These are phyloP conservation scores for Excoecaria cochinchinensis DNA, from an alignment of 345 rosid species.

Conservation along the genomic window DNA sequence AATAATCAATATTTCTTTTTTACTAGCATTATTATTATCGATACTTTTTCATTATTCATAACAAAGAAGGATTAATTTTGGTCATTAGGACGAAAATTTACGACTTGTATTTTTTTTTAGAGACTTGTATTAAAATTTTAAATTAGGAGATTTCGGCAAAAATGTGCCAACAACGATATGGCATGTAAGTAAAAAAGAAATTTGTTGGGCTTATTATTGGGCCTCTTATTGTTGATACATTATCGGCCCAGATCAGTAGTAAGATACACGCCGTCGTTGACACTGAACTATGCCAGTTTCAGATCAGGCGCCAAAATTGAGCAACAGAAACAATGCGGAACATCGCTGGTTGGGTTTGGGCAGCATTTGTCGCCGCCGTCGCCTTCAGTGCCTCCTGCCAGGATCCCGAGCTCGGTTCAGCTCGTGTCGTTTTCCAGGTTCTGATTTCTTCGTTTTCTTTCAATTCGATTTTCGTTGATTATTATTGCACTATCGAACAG, in stretches of 20 bases:
- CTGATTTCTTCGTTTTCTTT: constrained; percentile 1
- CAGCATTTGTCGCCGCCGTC: constrained; percentile 30
- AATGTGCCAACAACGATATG: too few relatives aligned
- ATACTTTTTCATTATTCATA: too few relatives aligned
- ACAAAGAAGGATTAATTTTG: too few relatives aligned
- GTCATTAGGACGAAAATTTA: too few relatives aligned
- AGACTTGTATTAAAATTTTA: too few relatives aligned
- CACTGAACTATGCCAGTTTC: neutral
- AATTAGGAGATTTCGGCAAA: too few relatives aligned
- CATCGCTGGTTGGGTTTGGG: constrained; percentile 21
- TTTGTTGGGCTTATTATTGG: neutral
- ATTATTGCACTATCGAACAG: neutral
- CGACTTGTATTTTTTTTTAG: too few relatives aligned
- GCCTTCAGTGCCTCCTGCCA: constrained; percentile 34
- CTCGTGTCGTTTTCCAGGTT: constrained; percentile 96
- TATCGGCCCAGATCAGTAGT: neutral
- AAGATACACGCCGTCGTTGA: neutral
- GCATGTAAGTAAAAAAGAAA: too few relatives aligned
- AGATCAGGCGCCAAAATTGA: constrained; percentile 31
- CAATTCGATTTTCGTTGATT: neutral
- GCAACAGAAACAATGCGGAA: constrained; percentile 23
- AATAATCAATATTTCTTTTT: too few relatives aligned
- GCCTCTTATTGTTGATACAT: neutral
- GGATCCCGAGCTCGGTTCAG: constrained; percentile 75
- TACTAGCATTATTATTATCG: too few relatives aligned